Conservation (phyloP, 2,329 filamentous ascomycete genomes). For the Zymoseptoria ardabiliae region DNA sequence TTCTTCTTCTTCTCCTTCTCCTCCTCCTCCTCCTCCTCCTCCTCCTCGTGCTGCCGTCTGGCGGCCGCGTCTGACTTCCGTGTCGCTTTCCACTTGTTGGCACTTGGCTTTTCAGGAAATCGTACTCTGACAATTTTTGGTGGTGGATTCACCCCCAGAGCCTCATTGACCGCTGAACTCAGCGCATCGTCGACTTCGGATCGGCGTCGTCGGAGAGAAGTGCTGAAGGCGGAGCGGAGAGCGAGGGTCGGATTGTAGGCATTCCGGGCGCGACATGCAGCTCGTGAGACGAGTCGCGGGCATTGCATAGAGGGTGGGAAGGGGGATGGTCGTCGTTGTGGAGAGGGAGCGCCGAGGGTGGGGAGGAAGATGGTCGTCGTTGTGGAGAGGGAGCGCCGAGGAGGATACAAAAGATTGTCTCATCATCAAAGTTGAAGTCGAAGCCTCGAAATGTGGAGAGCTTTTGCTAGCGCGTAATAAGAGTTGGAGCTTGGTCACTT, state of each 20-base stretch:
- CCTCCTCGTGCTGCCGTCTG: too few relatives aligned
- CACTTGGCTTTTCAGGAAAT: not conserved
- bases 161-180: not conserved
- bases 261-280: conserved; percentile 16
- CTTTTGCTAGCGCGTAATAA: too few relatives aligned
- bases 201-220: conserved; percentile 1
- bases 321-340: not conserved
- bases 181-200: not conserved
- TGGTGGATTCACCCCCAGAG: not conserved
- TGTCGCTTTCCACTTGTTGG: not conserved
- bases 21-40: not conserved
- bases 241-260: conserved; percentile 19
- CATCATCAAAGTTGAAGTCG: too few relatives aligned
- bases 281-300: conserved; percentile 7
- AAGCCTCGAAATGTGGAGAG: too few relatives aligned
- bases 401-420: too few relatives aligned
- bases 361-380: too few relatives aligned
- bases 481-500: too few relatives aligned
- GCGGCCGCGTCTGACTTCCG: not conserved
- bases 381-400: too few relatives aligned
- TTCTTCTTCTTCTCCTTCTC: not conserved
- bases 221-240: conserved; percentile 16
- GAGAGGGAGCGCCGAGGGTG: too few relatives aligned
- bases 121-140: not conserved
- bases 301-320: conserved; percentile 13